Conservation (phyloP, 768 basidiomycete genomes). For the Pleurotus ostreatus region DNA sequence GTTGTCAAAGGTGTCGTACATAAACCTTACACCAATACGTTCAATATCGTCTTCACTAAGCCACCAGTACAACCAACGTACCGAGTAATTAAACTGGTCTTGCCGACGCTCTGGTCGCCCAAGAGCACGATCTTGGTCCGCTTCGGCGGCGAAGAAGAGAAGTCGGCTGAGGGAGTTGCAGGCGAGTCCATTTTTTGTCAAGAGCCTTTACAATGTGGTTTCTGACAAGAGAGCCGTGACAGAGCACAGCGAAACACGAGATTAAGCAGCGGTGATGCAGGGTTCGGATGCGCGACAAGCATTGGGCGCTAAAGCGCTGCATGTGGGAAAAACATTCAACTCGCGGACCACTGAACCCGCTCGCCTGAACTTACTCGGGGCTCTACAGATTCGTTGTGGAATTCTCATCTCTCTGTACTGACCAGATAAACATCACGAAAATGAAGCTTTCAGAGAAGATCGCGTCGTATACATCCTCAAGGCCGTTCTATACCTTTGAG, state of each 20-base stretch:
- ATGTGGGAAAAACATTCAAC: not conserved
- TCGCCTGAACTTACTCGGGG: too few relatives aligned
- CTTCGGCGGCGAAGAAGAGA: constrained; percentile 86
- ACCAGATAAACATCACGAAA: not conserved
- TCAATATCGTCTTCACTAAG: constrained; percentile 8
- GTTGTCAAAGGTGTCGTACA: constrained; percentile 99
- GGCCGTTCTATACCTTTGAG: constrained; percentile 91
- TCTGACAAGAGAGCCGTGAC: not conserved
- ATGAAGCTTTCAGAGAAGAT: constrained; percentile 83
- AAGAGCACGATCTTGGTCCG: constrained; percentile 95
- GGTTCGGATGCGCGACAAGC: not conserved
- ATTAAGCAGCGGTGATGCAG: not conserved
- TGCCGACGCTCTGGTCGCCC: constrained; percentile 97
- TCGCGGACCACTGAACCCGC: too few relatives aligned
- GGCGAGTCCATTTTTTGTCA: constrained; percentile 40
- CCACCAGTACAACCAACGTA: constrained; percentile 29
- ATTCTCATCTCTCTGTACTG: not conserved
- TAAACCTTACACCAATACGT: constrained; percentile 52
- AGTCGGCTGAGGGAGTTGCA: constrained; percentile 74
- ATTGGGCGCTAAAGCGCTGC: not conserved
- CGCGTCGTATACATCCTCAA: constrained; percentile 29
- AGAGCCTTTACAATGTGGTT: not conserved
- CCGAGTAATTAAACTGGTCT: constrained; percentile 97
- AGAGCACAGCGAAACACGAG: not conserved
- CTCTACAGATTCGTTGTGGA: not conserved